Conservation (phyloP, 2,329 filamentous ascomycete genomes). For the Aspergillus vadensis region DNA sequence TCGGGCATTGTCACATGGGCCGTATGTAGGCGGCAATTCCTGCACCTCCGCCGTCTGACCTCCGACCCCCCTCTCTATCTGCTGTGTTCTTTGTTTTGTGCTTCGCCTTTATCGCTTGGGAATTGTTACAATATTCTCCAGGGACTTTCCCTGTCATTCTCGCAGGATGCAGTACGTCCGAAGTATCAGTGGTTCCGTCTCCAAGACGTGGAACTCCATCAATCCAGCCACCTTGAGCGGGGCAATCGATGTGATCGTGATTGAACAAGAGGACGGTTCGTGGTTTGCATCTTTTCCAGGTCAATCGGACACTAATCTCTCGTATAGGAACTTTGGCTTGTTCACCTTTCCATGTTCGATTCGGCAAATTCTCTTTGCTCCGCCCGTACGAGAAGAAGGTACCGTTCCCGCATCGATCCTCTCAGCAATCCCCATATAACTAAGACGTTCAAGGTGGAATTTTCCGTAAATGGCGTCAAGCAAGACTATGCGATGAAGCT, state of each 20-base stretch:
- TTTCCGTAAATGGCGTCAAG: conserved; percentile 87
- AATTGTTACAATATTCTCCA: conserved; percentile 12
- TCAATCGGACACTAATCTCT: conserved; percentile 4
- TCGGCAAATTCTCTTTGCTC: conserved; percentile 95
- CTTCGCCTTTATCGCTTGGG: conserved; percentile 7
- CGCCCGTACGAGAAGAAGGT: conserved; percentile 94
- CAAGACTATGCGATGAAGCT: conserved; percentile 98
- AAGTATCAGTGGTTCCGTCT: conserved; percentile 91
- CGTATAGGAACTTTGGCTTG: conserved; percentile 69
- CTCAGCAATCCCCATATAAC: conserved; percentile 1
- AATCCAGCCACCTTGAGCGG: conserved; percentile 96
- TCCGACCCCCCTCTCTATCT: conserved; percentile 21
- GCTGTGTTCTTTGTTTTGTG: conserved; percentile 15
- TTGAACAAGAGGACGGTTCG: conserved; percentile 89
- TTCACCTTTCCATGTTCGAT: conserved; percentile 97
- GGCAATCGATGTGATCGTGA: conserved; percentile 97
- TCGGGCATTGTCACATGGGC: conserved; percentile 39
- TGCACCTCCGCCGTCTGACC: conserved; percentile 26
- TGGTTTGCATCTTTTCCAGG: background rate
- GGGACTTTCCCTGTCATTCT: conserved; percentile 22
- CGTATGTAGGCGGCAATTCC: conserved; percentile 36
- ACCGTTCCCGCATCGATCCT: conserved; percentile 10
- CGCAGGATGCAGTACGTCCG: conserved; percentile 92
- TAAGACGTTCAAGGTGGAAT: conserved; percentile 68
- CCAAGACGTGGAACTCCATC: conserved; percentile 99